Evolutionary conservation across 139 green algal species (phyloP).

Genomic region (Desmodesmus armatus): DNA sequence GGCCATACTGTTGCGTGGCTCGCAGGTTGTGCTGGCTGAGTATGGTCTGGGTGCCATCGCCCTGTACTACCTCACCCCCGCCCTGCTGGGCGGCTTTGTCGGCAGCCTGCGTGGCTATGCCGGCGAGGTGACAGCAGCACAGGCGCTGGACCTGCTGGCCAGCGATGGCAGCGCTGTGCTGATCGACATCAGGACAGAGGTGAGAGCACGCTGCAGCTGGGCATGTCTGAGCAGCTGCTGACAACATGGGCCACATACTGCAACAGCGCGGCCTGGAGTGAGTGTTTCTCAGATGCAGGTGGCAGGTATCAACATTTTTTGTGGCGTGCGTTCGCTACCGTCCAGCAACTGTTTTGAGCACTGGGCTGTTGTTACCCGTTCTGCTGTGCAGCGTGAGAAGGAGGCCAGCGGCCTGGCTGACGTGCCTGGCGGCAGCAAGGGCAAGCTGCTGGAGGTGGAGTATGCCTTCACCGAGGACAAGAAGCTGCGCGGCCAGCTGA

Average conservation of each 20-base stretch:
- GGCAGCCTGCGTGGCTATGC: constrained; percentile 69
- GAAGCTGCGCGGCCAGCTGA: constrained; percentile 78
- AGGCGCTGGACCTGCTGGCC: constrained; percentile 69
- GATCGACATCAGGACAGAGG: constrained; percentile 82
- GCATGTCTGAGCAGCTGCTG: neutral
- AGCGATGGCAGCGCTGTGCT: constrained; percentile 70
- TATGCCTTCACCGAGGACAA: constrained; percentile 75
- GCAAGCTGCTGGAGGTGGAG: constrained; percentile 82
- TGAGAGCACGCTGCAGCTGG: neutral
- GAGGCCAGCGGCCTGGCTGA: constrained; percentile 85
- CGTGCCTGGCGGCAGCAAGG: constrained; percentile 63
- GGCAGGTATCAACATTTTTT: too few relatives aligned
- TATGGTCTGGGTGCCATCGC: constrained; percentile 61
- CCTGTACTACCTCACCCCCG: constrained; percentile 59
- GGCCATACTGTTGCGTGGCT: neutral
- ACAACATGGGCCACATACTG: neutral
- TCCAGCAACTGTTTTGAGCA: too few relatives aligned
- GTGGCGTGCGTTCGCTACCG: too few relatives aligned
- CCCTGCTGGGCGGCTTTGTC: constrained; percentile 57
- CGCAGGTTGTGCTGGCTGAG: constrained; percentile 69
- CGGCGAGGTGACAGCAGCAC: constrained; percentile 63
- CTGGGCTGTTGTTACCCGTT: too few relatives aligned
- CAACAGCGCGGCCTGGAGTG: neutral
- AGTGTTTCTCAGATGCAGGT: too few relatives aligned
- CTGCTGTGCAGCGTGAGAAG: constrained; percentile 81